Percentiles rank a stretch among this genome's conserved stretches.
Conservation (phyloP, 805 yeast species). For the Metschnikowia orientalis region DNA sequence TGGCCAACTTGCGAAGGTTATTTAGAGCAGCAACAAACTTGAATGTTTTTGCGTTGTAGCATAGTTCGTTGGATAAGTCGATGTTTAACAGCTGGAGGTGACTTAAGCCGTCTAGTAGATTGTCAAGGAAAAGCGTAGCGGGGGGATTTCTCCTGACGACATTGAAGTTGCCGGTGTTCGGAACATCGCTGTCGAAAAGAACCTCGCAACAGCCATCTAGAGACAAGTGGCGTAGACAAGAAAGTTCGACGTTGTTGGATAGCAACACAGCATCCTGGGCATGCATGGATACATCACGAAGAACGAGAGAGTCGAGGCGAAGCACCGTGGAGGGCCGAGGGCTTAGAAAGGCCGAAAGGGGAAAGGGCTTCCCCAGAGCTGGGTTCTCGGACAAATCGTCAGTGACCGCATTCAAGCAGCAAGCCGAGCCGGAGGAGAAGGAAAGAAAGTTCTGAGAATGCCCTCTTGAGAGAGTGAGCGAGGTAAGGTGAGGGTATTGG, state of each 20-base stretch:
- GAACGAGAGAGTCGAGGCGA: conserved; percentile 7
- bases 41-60: conserved; percentile 11
- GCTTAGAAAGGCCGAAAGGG: conserved; percentile 5
- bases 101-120: conserved; percentile 5
- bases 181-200: conserved; percentile 2
- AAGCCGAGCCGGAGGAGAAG: conserved; percentile 8
- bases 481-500: conserved; percentile 6
- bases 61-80: conserved; percentile 13
- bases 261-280: conserved; percentile 13
- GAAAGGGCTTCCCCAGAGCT: conserved; percentile 1
- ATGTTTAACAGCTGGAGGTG: conserved; percentile 11
- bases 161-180: conserved; percentile 4
- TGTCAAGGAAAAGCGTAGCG: conserved; percentile 10
- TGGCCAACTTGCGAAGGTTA: conserved; percentile 8
- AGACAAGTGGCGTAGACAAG: conserved; percentile 8
- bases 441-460: conserved; percentile 1
- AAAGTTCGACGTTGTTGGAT: conserved; percentile 3
- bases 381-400: conserved; percentile 4
- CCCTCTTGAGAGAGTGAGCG: conserved; percentile 8
- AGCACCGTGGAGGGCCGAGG: not conserved
- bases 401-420: conserved; percentile 10
- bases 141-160: conserved; percentile 14
- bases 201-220: conserved; percentile 14
- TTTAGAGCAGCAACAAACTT: conserved; percentile 5
- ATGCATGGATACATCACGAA: conserved; percentile 9